Evolutionary conservation across 768 basidiomycete genomes (phyloP).

Genomic region (Collybia nuda): DNA sequence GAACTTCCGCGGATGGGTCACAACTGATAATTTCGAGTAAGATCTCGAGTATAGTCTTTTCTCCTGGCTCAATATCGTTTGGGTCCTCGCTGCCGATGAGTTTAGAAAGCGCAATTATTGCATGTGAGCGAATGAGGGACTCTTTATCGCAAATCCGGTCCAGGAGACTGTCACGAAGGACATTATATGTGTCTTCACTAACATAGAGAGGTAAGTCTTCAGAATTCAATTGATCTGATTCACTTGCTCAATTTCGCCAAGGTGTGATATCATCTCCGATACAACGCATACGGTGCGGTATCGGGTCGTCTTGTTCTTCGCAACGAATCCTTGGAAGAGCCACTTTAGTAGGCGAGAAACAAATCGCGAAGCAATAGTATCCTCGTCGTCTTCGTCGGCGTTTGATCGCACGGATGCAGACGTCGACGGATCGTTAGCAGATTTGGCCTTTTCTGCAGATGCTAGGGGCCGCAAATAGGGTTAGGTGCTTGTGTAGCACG

Average conservation of each 20-base stretch:
- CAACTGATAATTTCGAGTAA: conserved; percentile 67
- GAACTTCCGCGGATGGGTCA: conserved; percentile 90
- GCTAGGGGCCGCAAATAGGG: conserved; percentile 17
- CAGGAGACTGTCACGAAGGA: conserved; percentile 66
- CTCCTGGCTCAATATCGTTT: conserved; percentile 47
- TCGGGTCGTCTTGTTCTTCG: conserved; percentile 89
- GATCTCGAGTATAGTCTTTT: conserved; percentile 58
- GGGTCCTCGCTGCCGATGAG: conserved; percentile 72
- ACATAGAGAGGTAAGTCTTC: neutral
- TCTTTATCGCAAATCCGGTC: conserved; percentile 90
- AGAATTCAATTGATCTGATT: neutral
- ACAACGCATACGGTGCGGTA: conserved; percentile 80
- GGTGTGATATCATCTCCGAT: conserved; percentile 80
- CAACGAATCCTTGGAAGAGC: conserved; percentile 78
- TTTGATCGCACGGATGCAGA: conserved; percentile 20
- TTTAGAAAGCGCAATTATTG: conserved; percentile 77
- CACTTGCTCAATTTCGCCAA: conserved; percentile 88
- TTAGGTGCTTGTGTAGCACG: neutral
- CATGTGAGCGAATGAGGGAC: conserved; percentile 76
- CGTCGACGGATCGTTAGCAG: conserved; percentile 21
- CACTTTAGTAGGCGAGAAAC: conserved; percentile 65
- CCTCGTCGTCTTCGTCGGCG: conserved; percentile 50
- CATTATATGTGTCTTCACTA: conserved; percentile 81
- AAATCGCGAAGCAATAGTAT: conserved; percentile 70
- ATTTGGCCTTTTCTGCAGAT: conserved; percentile 28